Conservation (phyloP, 805 yeast genomes). For the Geotrichum ghanense region DNA sequence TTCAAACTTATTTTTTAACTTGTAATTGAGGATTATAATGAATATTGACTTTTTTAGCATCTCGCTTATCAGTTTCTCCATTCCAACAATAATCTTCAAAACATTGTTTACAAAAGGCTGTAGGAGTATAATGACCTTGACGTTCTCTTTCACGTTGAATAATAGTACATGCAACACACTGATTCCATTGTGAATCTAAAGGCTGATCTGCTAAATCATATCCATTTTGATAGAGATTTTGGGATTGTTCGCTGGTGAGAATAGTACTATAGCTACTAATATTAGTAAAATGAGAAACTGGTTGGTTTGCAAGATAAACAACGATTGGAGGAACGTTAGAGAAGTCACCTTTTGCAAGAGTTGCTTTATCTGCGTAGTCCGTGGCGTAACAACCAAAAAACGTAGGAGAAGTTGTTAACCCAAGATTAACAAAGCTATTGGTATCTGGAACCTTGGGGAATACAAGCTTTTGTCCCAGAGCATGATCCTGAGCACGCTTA, state of each 20-base stretch:
- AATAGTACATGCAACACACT: constrained; percentile 77
- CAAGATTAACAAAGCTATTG: constrained; percentile 2
- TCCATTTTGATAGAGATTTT: constrained; percentile 54
- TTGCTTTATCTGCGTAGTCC: constrained; percentile 45
- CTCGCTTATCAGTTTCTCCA: constrained; percentile 27
- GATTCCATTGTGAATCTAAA: constrained; percentile 60
- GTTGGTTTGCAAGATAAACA: constrained; percentile 65
- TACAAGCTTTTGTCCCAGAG: constrained; percentile 15
- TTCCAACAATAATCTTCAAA: constrained; percentile 65
- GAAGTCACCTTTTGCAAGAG: constrained; percentile 26
- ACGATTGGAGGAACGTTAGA: constrained; percentile 50
- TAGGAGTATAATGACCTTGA: constrained; percentile 37
- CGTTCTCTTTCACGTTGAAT: constrained; percentile 72
- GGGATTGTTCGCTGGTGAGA: constrained; percentile 41
- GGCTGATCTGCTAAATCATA: constrained; percentile 59
- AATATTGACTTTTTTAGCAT: not conserved
- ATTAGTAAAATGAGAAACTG: constrained; percentile 53
- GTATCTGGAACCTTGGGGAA: constrained; percentile 19
- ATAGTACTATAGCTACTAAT: constrained; percentile 58
- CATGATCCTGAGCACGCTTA: constrained; percentile 15
- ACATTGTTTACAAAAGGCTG: constrained; percentile 62
- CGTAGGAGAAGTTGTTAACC: constrained; percentile 35
- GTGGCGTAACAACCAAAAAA: constrained; percentile 71
- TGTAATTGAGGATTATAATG: not conserved
- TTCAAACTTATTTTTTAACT: too few species aligned